A percentile compares a stretch with the other conserved stretches of the same genome.
Evolutionary conservation across 2,329 filamentous ascomycete genomes (phyloP).

Genomic region (Tolypocladium paradoxum): DNA sequence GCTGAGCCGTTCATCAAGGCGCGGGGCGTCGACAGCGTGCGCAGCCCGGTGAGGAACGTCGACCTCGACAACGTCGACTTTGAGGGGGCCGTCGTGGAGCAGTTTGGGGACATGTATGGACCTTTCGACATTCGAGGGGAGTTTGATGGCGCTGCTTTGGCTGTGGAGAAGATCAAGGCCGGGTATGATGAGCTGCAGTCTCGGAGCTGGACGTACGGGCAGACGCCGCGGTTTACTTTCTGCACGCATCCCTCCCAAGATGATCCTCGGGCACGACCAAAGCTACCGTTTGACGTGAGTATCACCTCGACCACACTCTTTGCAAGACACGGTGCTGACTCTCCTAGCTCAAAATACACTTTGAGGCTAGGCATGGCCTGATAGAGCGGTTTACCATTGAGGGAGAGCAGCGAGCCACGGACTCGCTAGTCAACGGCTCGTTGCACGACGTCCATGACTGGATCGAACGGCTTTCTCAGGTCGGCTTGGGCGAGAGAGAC

Average conservation of each 20-base stretch:
- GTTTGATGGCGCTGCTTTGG: conserved; percentile 40
- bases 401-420: conserved; percentile 1
- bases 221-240: conserved; percentile 77
- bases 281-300: conserved; percentile 34
- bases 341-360: conserved; percentile 19
- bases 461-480: conserved; percentile 10
- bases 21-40: conserved; percentile 83
- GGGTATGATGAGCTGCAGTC: conserved; percentile 35
- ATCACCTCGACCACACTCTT: too few relatives aligned
- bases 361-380: conserved; percentile 26
- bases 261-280: conserved; percentile 44
- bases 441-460: conserved; percentile 16
- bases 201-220: conserved; percentile 66
- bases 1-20: conserved; percentile 67
- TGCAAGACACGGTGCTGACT: not conserved
- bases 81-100: conserved; percentile 43
- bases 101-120: conserved; percentile 61
- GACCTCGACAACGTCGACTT: conserved; percentile 39
- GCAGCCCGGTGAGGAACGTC: conserved; percentile 74
- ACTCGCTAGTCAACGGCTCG: not conserved
- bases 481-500: conserved; percentile 13
- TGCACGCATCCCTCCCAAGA: conserved; percentile 49
- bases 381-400: conserved; percentile 22
- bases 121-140: conserved; percentile 19
- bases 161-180: conserved; percentile 36